Base-by-base conservation (phyloP, 306 rosid species). In the Geum urbanum region DNA sequence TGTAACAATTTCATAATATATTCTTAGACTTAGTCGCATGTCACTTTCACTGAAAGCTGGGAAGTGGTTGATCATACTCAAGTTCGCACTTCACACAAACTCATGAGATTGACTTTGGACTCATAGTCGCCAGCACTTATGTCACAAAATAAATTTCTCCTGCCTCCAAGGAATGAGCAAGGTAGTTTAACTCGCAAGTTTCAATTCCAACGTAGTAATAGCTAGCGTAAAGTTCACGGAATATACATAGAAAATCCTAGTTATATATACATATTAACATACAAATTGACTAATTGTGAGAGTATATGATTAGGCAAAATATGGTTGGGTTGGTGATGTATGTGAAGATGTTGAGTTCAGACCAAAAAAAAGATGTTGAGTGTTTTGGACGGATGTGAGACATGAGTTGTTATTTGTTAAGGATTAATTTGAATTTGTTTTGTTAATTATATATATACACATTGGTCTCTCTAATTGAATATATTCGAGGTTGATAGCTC, bases 351-450 rank as follows among this genome's bases (percentile, higher is more conserved):
- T 63, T 68, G 72, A 57, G 12, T 69, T n/a, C n/a, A n/a, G n/a
- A n/a, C n/a, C n/a, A n/a, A n/a, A n/a, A n/a, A n/a, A n/a, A 58
- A 67, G 53, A 45, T 63, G 77, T 63, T 68, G 72, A 57, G 12
- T 69, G 27, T 8, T 70, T 37, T 50, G 71, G 35, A 56, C 22
- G 78, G 72, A 55, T 24, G 10, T 37, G 51, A 50, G 59, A 56
- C 61, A 41, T 59, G 71, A 40, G 58, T 45, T 20, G 72, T 48
- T 52, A 40, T 51, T 45, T 20, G 72, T 48, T 52, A 5, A 16
- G 8, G 41, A 50, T 70, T 46, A 35, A 35, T 35, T 14, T 49
- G 24, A 41, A 39, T 54, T 22, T 6, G 22, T 14, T 54, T 12
- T 13, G n/a, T 19, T 69, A 5, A 45, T 32, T 50, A n/a, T 45